Conservation (phyloP, 805 yeast species). For the Sungouiella thailandica region DNA sequence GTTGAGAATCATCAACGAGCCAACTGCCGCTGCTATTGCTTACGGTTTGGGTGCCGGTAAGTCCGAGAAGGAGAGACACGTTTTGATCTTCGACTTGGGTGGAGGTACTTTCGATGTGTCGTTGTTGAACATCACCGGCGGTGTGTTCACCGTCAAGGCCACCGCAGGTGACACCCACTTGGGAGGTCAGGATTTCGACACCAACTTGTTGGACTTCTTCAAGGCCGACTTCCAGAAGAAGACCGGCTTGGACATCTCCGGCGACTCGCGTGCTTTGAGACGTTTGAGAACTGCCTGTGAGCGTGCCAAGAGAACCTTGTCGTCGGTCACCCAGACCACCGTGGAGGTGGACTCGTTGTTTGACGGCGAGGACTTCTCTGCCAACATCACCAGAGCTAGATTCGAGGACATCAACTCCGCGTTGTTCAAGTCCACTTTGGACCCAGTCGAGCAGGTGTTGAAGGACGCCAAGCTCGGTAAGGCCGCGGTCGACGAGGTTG, state of each 20-base stretch:
- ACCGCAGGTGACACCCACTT: slow-evolving; percentile 58
- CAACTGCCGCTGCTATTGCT: slow-evolving; percentile 54
- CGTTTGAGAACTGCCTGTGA: slow-evolving; percentile 96
- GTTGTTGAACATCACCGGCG: slow-evolving; percentile 84
- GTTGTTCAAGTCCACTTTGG: slow-evolving; percentile 88
- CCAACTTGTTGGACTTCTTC: slow-evolving; percentile 46
- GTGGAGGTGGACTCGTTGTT: slow-evolving; percentile 92
- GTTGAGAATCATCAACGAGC: slow-evolving; percentile 46
- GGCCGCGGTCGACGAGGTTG: slow-evolving; percentile 88
- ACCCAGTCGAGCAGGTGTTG: slow-evolving; percentile 93
- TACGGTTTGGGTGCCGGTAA: slow-evolving; percentile 23
- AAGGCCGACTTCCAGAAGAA: slow-evolving; percentile 43
- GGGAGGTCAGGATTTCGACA: slow-evolving; percentile 51
- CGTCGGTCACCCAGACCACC: slow-evolving; percentile 92
- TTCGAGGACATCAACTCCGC: slow-evolving; percentile 95
- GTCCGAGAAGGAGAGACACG: slow-evolving; percentile 53
- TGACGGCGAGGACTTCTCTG: slow-evolving; percentile 94
- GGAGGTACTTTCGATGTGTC: slow-evolving; percentile 99
- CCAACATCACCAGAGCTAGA: slow-evolving; percentile 94
- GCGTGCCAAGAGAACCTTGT: slow-evolving; percentile 95
- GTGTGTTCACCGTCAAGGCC: slow-evolving; percentile 95
- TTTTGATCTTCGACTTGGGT: slow-evolving; percentile 90
- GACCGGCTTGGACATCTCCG: slow-evolving; percentile 43
- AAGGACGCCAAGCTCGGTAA: slow-evolving; percentile 88
- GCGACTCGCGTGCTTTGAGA: slow-evolving; percentile 46